A percentile compares a stretch with the other conserved stretches of the same genome.
These are phyloP conservation scores for Chaetoceros tenuissimus DNA, from an alignment of 108 stramenopile genomes.

Conservation along the genomic window DNA sequence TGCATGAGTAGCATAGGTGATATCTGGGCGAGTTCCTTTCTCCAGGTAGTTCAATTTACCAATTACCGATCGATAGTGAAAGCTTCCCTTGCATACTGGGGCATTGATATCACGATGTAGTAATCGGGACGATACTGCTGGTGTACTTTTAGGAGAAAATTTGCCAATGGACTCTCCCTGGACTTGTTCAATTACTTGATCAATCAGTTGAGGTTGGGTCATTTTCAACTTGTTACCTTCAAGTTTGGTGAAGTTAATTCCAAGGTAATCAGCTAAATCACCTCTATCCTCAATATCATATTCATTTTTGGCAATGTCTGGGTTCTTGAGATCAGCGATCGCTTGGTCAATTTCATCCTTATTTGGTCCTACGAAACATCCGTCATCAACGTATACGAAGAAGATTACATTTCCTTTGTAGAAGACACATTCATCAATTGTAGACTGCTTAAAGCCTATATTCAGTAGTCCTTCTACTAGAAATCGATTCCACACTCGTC, in stretches of 20 bases:
- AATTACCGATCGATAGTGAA: slow-evolving; percentile 17
- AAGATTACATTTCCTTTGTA: slow-evolving; percentile 10
- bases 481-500: not conserved
- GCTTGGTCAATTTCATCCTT: not conserved
- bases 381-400: slow-evolving; percentile 16
- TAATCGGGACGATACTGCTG: slow-evolving; percentile 3
- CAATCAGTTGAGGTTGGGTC: slow-evolving; percentile 36
- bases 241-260: slow-evolving; percentile 7
- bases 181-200: slow-evolving; percentile 16
- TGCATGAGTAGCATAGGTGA: slow-evolving; percentile 15
- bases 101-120: not conserved
- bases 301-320: not conserved
- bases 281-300: slow-evolving; percentile 7
- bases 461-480: not conserved
- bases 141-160: not conserved
- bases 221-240: slow-evolving; percentile 24
- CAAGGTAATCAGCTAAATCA: slow-evolving; percentile 14
- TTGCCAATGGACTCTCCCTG: not conserved
- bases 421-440: slow-evolving; percentile 19
- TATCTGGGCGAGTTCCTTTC: slow-evolving; percentile 10
- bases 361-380: not conserved
- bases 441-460: slow-evolving; percentile 2
- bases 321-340: not conserved
- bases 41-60: slow-evolving; percentile 20
- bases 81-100: slow-evolving; percentile 5